Percentiles rank a stretch among this genome's conserved stretches.
phyloP scores from a whole-genome alignment of 495 filamentous ascomycete species.

The Neurospora sp. region DNA sequence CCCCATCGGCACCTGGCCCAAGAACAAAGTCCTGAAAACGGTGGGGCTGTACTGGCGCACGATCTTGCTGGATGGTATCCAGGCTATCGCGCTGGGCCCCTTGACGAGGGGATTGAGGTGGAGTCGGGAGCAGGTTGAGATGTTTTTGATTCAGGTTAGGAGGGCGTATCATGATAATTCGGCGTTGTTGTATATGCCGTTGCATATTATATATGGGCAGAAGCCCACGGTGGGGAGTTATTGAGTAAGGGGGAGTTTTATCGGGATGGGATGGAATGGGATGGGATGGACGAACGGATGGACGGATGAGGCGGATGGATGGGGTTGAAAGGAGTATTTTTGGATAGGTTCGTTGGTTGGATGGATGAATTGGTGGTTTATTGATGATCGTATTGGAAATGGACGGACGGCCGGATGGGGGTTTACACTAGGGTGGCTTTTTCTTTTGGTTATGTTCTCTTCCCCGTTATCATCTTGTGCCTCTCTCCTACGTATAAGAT shows the following conservation, averaged over 20 bases:
- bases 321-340: background rate
- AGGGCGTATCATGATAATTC: conserved; percentile 35
- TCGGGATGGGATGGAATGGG: background rate
- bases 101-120: conserved; percentile 46
- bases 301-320: background rate
- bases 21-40: conserved; percentile 50
- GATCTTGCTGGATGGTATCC: conserved; percentile 48
- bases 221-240: conserved; percentile 20
- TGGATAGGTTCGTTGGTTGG: background rate
- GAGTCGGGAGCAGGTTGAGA: conserved; percentile 35
- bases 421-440: background rate
- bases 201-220: conserved; percentile 41
- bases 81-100: conserved; percentile 52
- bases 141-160: conserved; percentile 35
- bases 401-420: background rate
- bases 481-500: background rate
- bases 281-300: background rate
- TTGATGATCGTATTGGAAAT: background rate
- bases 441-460: background rate
- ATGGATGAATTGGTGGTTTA: background rate
- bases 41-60: conserved; percentile 49
- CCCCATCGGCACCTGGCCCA: conserved; percentile 58
- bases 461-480: background rate
- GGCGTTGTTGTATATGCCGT: conserved; percentile 38
- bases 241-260: background rate